Conservation (phyloP, 176 grass and related monocot species). For the Carex pumila region DNA sequence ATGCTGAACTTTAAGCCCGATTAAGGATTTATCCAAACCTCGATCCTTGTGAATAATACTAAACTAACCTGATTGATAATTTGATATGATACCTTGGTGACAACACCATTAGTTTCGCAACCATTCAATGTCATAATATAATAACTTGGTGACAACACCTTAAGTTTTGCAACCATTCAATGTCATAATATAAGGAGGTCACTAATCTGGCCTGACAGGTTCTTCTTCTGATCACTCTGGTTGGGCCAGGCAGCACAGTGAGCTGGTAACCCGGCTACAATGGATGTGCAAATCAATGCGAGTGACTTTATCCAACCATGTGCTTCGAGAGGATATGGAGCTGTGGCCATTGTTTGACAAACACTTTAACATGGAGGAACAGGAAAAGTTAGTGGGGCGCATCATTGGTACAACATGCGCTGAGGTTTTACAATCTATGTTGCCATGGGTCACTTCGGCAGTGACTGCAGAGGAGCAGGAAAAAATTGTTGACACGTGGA, state of each 20-base stretch:
- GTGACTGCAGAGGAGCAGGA: slow-evolving; percentile 77
- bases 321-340: slow-evolving; percentile 75
- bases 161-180: not conserved
- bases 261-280: slow-evolving; percentile 77
- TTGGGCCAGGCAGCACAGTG: slow-evolving; percentile 49
- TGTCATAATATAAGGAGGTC: not conserved
- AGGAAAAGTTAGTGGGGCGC: slow-evolving; percentile 80
- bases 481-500: slow-evolving; percentile 80
- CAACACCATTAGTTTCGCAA: not conserved
- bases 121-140: not conserved
- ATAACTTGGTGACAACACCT: not conserved
- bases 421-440: slow-evolving; percentile 91
- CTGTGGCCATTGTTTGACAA: slow-evolving; percentile 91
- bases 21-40: not conserved
- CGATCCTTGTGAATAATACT: not conserved
- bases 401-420: slow-evolving; percentile 95
- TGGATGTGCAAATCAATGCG: slow-evolving; percentile 80
- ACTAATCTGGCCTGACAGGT: not conserved
- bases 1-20: not conserved
- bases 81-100: slow-evolving; percentile 4
- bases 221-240: slow-evolving; percentile 30
- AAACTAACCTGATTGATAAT: slow-evolving; percentile 12
- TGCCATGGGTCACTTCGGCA: slow-evolving; percentile 85
- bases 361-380: slow-evolving; percentile 80
- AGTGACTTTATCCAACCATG: slow-evolving; percentile 78